A percentile compares a stretch with the other conserved stretches of the same genome.
phyloP scores from a whole-genome alignment of 2,329 filamentous ascomycete genomes.

The Elsinoe fawcettii region DNA sequence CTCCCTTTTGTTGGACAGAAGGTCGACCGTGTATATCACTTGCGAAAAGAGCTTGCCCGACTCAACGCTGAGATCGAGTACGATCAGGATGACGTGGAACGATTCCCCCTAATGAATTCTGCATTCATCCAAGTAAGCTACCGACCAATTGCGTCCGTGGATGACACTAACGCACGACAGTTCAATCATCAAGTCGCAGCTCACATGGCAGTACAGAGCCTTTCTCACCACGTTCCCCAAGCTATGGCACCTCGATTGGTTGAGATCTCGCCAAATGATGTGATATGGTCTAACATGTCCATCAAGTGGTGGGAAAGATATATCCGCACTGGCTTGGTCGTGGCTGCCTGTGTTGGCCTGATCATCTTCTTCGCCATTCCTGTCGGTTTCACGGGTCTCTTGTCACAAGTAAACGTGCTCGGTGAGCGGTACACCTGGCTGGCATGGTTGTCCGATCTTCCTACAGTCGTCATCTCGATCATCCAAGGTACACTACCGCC shows the following conservation, averaged over 20 bases:
- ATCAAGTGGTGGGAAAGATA: conserved; percentile 91
- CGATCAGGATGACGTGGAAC: conserved; percentile 77
- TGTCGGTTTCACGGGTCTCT: conserved; percentile 74
- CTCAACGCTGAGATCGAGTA: conserved; percentile 87
- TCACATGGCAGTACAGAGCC: conserved; percentile 93
- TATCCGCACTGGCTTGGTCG: conserved; percentile 59
- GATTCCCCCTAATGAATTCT: conserved; percentile 87
- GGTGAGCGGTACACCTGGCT: conserved; percentile 62
- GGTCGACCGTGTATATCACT: conserved; percentile 91
- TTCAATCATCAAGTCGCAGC: conserved; percentile 97
- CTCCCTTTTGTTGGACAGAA: conserved; percentile 56
- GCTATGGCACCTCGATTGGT: conserved; percentile 88
- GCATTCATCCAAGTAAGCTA: conserved; percentile 63
- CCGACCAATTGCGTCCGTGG: background rate
- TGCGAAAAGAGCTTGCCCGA: conserved; percentile 74
- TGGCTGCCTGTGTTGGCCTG: conserved; percentile 62
- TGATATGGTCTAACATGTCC: conserved; percentile 96
- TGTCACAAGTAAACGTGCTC: conserved; percentile 69
- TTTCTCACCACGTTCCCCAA: conserved; percentile 83
- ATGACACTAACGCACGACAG: conserved; percentile 34
- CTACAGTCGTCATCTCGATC: conserved; percentile 54
- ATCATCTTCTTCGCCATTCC: conserved; percentile 85
- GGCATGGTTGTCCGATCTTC: conserved; percentile 56
- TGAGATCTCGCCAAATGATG: conserved; percentile 88
- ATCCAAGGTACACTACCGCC: conserved; percentile 84